A percentile compares a stretch with the other conserved stretches of the same genome.
Conservation (phyloP, 176 grass and related monocot genomes). For the Carex myosuroides region DNA sequence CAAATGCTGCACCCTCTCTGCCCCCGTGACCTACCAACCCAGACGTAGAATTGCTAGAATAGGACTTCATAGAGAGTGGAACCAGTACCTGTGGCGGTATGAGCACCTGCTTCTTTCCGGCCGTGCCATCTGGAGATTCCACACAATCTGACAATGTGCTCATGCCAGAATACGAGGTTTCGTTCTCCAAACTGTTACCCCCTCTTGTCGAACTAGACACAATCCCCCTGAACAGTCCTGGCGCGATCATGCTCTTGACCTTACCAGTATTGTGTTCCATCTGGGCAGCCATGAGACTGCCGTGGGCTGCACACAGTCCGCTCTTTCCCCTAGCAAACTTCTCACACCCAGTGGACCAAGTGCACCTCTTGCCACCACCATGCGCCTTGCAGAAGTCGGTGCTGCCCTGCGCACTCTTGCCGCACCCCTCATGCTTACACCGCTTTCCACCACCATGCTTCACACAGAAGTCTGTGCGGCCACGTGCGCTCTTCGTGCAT, state of each 20-base stretch:
- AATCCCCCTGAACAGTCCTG: constrained; percentile 34
- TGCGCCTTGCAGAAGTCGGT: constrained; percentile 85
- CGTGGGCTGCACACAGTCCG: constrained; percentile 56
- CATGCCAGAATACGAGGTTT: constrained; percentile 41
- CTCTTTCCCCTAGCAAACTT: constrained; percentile 76
- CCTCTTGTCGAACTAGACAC: constrained; percentile 35
- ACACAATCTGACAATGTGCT: constrained; percentile 35
- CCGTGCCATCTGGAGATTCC: constrained; percentile 30
- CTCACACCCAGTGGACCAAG: constrained; percentile 57
- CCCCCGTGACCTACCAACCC: constrained; percentile 21
- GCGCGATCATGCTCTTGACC: constrained; percentile 20
- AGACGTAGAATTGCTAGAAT: constrained; percentile 23
- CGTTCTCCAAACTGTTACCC: constrained; percentile 42
- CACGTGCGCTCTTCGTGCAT: constrained; percentile 78
- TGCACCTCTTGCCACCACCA: constrained; percentile 56
- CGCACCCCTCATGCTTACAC: constrained; percentile 51
- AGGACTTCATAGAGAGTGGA: constrained; percentile 64
- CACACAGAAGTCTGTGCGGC: constrained; percentile 66
- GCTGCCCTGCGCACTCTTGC: constrained; percentile 86
- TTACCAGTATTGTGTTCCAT: constrained; percentile 20
- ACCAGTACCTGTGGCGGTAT: constrained; percentile 65
- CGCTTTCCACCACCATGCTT: constrained; percentile 81
- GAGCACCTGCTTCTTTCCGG: constrained; percentile 36
- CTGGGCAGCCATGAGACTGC: constrained; percentile 35
- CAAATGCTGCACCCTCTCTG: constrained; percentile 34